Conservation (phyloP, 371 early-diverging fungal species). For the Encephalitozoon intestinalis region DNA sequence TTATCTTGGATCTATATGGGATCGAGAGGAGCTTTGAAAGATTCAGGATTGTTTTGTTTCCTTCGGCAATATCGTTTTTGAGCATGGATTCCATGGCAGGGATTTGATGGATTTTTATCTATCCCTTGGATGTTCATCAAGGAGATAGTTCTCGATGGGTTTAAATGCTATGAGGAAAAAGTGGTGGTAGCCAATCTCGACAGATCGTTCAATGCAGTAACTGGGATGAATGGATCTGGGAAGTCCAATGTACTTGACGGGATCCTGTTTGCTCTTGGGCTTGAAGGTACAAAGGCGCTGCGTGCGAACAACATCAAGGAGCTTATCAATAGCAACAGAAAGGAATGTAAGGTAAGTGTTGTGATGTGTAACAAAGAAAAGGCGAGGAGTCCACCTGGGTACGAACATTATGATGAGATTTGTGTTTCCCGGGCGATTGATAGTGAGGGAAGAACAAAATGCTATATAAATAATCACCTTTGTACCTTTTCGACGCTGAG, state of each 20-base stretch:
- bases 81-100: slow-evolving; percentile 26
- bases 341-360: slow-evolving; percentile 76
- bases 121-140: slow-evolving; percentile 52
- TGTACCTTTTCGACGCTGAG: slow-evolving; percentile 17
- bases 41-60: slow-evolving; percentile 31
- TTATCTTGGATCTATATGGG: slow-evolving; percentile 10
- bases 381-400: slow-evolving; percentile 75
- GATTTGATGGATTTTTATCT: slow-evolving; percentile 16
- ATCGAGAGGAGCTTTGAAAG: not conserved
- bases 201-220: slow-evolving; percentile 82
- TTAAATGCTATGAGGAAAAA: slow-evolving; percentile 57
- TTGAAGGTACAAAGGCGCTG: slow-evolving; percentile 65
- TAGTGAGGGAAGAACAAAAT: slow-evolving; percentile 35
- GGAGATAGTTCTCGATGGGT: slow-evolving; percentile 57
- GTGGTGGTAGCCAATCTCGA: slow-evolving; percentile 48
- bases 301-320: slow-evolving; percentile 34
- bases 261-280: slow-evolving; percentile 94
- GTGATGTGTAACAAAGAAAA: slow-evolving; percentile 83
- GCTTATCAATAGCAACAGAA: slow-evolving; percentile 49
- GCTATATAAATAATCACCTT: slow-evolving; percentile 27
- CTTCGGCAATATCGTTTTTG: slow-evolving; percentile 36
- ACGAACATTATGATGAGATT: slow-evolving; percentile 72
- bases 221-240: slow-evolving; percentile 96
- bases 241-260: slow-evolving; percentile 97
- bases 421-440: slow-evolving; percentile 67